phyloP scores from a whole-genome alignment of 441 rosid genomes.

The Macaranga tanarius region DNA sequence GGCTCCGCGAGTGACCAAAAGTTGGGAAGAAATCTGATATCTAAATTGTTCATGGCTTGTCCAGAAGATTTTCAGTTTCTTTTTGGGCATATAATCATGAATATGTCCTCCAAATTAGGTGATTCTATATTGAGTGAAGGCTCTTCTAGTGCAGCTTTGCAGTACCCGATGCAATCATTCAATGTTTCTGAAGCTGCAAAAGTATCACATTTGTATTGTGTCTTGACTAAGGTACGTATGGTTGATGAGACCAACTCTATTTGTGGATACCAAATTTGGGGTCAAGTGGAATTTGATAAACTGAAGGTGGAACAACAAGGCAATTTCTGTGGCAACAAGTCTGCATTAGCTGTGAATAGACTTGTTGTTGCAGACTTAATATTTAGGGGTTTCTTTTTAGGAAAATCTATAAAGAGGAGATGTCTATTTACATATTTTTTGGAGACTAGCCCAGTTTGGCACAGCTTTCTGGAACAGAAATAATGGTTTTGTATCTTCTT shows the following conservation, averaged over 20 bases:
- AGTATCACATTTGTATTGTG: constrained; percentile 46
- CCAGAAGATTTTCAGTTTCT: constrained; percentile 60
- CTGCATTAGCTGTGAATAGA: no score
- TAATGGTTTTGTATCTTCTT: no score
- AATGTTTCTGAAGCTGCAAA: constrained; percentile 52
- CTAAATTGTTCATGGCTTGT: constrained; percentile 61
- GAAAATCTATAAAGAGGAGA: not conserved
- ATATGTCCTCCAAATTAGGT: constrained; percentile 30
- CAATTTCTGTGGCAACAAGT: no score
- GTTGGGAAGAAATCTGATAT: constrained; percentile 49
- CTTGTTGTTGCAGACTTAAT: no score
- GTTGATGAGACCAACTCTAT: not conserved
- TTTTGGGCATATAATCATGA: constrained; percentile 47
- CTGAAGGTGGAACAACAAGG: not conserved
- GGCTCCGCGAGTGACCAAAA: constrained; percentile 39
- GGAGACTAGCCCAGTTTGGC: not conserved
- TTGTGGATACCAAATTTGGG: no score
- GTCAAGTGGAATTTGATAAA: not conserved
- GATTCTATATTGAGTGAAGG: constrained; percentile 29
- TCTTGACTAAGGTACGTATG: constrained; percentile 61
- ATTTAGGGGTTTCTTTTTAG: not conserved
- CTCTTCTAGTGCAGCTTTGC: constrained; percentile 29
- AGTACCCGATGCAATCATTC: constrained; percentile 30
- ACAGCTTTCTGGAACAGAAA: no score
- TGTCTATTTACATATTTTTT: not conserved